Evolutionary conservation across 331 rosid genomes (phyloP), one percentile per base, ranked within the genome.

Genomic region (Arachis monticola): DNA sequence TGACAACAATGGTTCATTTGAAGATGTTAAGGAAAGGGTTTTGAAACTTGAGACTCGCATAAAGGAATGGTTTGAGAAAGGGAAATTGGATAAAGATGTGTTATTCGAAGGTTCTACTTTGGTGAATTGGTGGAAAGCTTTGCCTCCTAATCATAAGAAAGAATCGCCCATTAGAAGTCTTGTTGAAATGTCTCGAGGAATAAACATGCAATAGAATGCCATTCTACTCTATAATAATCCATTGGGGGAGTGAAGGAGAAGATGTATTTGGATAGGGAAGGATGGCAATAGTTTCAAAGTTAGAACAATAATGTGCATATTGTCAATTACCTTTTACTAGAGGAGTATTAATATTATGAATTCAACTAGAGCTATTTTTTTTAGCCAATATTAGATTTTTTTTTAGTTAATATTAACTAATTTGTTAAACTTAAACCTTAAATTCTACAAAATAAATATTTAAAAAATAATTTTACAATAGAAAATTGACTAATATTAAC

Each of bases 81-180:
- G 17, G n/a, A 67, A 41, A 10, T 11, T 85, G 0, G 71, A n/a
- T 11, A 64, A 27, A 31, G 89, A 89, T 42, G 83, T 77, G 14
- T 72, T 92, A 50, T 61, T 86, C 35, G 31, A 59, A 52, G 73
- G 80, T 5, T 80, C 93, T 5, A 83, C 86, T 7, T 82, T 88
- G 27, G 66, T 56, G 40, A 75, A 70, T 55, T 89, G 91, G 93
- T 86, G 87, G 92, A 76, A 64, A 6, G 1, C 48, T n/a, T 73
- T 89, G 1, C 84, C 81, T 14, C 4, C 8, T 0, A 48, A 73
- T 1, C 83, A 72, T 42, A 78, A 64, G 59, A 5, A 22, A 44
- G 51, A 5, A 5, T 60, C 77, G 8, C 12, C 56, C 59, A 46
- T 78, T 52, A 27, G 9, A 56, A n/a, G 0, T 11, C 67, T 65